Percentiles rank a stretch among this genome's conserved stretches.
Evolutionary conservation across 371 early-diverging fungal genomes (phyloP).

Genomic region (Mortierella sp.): DNA sequence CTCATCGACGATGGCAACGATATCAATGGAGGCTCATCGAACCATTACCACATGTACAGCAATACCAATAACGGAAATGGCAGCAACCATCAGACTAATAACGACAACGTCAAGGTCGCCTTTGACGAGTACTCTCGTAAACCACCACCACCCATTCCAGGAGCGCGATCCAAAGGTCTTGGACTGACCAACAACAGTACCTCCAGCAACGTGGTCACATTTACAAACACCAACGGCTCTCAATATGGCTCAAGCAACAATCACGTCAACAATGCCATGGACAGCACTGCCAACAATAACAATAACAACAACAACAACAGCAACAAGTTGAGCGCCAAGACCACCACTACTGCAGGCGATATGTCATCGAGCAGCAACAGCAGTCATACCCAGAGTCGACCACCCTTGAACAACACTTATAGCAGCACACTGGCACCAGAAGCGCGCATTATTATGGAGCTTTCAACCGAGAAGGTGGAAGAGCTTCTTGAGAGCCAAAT

Average conservation of each 20-base stretch:
- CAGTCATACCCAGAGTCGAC: slow-evolving; percentile 20
- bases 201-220: slow-evolving; percentile 1
- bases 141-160: slow-evolving; percentile 58
- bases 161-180: slow-evolving; percentile 38
- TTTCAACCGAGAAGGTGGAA: slow-evolving; percentile 61
- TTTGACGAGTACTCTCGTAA: slow-evolving; percentile 51
- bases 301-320: slow-evolving; percentile 2
- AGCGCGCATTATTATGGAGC: slow-evolving; percentile 45
- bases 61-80: background rate
- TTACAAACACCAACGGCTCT: slow-evolving; percentile 31
- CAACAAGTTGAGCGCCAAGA: background rate
- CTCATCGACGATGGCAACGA: slow-evolving; percentile 32
- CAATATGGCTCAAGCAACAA: slow-evolving; percentile 18
- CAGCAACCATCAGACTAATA: background rate
- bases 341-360: background rate
- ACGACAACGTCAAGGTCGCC: slow-evolving; percentile 4
- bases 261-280: background rate
- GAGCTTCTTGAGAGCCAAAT: slow-evolving; percentile 66
- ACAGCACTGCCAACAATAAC: background rate
- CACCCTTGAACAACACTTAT: slow-evolving; percentile 8
- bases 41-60: slow-evolving; percentile 16
- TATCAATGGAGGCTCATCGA: background rate
- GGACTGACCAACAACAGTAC: slow-evolving; percentile 20
- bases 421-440: slow-evolving; percentile 30
- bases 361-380: slow-evolving; percentile 9